Evolutionary conservation across 176 grass and related monocot species (phyloP), one percentile per base, ranked within the genome.

Genomic region (Leersia perrieri): DNA sequence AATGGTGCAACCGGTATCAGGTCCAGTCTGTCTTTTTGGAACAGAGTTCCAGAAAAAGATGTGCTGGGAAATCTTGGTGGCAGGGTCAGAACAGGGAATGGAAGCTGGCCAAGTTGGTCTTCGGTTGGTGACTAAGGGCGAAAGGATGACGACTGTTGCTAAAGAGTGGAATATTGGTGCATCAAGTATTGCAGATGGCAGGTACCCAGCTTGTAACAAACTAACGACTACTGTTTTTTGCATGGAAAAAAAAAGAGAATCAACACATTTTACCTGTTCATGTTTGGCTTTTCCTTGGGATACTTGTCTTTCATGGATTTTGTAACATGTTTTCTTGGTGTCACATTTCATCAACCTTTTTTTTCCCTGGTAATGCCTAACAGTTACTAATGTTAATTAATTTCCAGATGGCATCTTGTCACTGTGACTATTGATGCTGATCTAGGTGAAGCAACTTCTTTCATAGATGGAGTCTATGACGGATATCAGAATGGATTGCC

Each of bases 91-190:
- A 77, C 96, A 99, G 83, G 96, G 96, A 65, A 95, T 99, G 84
- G 96, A 99, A 82, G 96, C 96, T 72, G 96, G 96, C 26, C 92
- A 95, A 74, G 90, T 99, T 93, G 96, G 96, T 35, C 87, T 99
- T 74, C 82, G 96, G 30, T 85, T 99, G 34, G 92, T 99, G 33
- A 95, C 82, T 32, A 99, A 95, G 83, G 92, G 92, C 72, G 88
- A 93, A 80, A 91, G 90, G 79, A 79, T 92, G 70, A 99, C 96
- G 11, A 93, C 90, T 70, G 92, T 98, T 84, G 87, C 87, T 84
- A 98, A 93, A 85, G 96, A 99, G 58, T 99, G 92, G 92, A 95
- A 90, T 89, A 93, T 99, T 70, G 96, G 96, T 63, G 85, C 96
- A 30, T 90, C 88, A 13, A 93, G 90, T 75, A 93, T 99, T 80